phyloP scores from a whole-genome alignment of 306 rosid genomes.

The Pyrus communis region DNA sequence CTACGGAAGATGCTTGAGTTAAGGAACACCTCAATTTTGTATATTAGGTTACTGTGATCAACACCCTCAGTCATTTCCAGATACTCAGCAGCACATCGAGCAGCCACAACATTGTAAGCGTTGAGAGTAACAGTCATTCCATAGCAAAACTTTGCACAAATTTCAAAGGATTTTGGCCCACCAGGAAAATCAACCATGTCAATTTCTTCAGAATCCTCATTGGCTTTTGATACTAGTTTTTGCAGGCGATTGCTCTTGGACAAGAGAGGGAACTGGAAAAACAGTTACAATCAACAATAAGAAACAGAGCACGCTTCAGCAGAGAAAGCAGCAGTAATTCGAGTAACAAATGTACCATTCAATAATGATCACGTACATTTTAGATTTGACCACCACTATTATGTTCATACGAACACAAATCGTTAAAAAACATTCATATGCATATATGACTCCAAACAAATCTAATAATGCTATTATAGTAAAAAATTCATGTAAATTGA shows the following conservation, averaged over 20 bases:
- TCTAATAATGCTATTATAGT: neutral
- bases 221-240: conserved; percentile 47
- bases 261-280: conserved; percentile 74
- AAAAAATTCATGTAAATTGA: neutral
- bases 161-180: conserved; percentile 86
- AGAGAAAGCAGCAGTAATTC: neutral
- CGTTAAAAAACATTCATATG: neutral
- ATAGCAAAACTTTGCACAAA: conserved; percentile 91
- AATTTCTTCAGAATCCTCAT: conserved; percentile 67
- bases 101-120: conserved; percentile 95
- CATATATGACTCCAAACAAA: neutral
- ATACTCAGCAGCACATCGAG: conserved; percentile 89
- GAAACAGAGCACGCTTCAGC: neutral
- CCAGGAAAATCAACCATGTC: conserved; percentile 73
- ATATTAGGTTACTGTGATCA: conserved; percentile 75
- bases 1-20: conserved; percentile 85
- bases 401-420: neutral
- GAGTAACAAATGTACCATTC: neutral
- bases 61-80: conserved; percentile 89
- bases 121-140: conserved; percentile 94
- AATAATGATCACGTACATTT: neutral
- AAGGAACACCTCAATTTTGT: conserved; percentile 88
- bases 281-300: conserved; percentile 16
- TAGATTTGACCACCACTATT: neutral
- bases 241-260: conserved; percentile 81